Evolutionary conservation across 305 asterid species (phyloP).

Genomic region (Fraxinus angustifolia): DNA sequence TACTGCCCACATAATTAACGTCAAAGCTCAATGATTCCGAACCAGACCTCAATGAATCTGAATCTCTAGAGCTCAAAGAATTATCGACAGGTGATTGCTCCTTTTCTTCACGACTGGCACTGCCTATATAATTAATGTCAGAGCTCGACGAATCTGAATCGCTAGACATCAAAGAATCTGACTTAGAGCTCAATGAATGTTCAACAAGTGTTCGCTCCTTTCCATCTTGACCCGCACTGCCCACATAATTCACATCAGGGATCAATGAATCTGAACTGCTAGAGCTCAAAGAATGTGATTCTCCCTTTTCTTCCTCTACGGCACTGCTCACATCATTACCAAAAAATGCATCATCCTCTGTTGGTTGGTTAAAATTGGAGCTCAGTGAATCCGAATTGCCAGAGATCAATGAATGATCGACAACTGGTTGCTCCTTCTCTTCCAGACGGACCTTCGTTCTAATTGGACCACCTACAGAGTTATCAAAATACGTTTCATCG

Average conservation of each 20-base stretch:
- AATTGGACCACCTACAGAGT: background rate
- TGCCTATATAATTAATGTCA: background rate
- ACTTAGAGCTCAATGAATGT: background rate
- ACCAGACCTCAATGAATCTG: background rate
- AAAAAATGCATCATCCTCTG: background rate
- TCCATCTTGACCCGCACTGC: background rate
- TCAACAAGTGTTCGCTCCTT: background rate
- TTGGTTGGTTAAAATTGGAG: background rate
- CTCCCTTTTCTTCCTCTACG: background rate
- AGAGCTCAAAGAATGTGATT: background rate
- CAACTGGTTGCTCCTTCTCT: background rate
- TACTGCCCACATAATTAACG: background rate
- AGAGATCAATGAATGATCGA: background rate
- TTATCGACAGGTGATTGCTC: background rate
- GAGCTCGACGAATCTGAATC: background rate
- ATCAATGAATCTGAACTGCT: background rate
- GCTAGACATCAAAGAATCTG: background rate
- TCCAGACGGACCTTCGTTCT: background rate
- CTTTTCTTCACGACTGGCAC: background rate
- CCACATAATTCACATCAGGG: background rate
- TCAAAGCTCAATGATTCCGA: background rate
- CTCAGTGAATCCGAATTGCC: background rate
- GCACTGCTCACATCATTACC: background rate
- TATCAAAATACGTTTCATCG: constrained; percentile 3
- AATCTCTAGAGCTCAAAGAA: background rate